Evolutionary conservation across 1,284 basidiomycete species (phyloP), one percentile per base, ranked within the genome.

Genomic region (Meripilus lineatus): DNA sequence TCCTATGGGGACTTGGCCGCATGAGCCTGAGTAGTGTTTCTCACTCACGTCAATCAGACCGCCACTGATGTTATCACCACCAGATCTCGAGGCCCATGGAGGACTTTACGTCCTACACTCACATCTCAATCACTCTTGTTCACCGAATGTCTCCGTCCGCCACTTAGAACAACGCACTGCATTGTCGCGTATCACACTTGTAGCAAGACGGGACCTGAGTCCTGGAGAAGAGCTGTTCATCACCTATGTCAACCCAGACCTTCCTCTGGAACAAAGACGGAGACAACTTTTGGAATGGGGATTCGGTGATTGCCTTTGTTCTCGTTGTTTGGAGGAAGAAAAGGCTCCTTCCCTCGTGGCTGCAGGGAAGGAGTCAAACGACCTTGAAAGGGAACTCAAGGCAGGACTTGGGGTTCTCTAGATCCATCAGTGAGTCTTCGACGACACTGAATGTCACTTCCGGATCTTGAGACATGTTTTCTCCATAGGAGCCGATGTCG

Each of bases 51-150:
- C n/a, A 7, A 22, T 35, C 7, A 23, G 32, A 13, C 40, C 28
- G 39, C 15, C 20, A 37, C 34, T 44, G 24, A 44, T 42, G 15
- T 11, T 32, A 13, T 13, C 22, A 11, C 13, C 22, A 15, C 3
- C 50, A 88, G 85, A 93, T 59, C 71, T 91, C 47, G 92, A 94
- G 64, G 79, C 83, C 2, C 89, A 91, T 49, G 92, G 92, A 4
- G 92, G 90, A 2, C 68, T 94, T 8, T 94, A 93, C 63, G 74
- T 77, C 5, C 74, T 95, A 7, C 91, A 95, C 62, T 86, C 89
- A 2, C 89, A 93, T 58, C 62, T 94, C 32, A 94, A 94, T 64
- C 92, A 94, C 61, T 75, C 75, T 13, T 95, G 91, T 63, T 61
- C 66, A 3, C 89, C 92, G 1, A 93, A 91, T 58, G 55, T 87